Conservation (phyloP, 305 asterid genomes). For the Andrographis paniculata region DNA sequence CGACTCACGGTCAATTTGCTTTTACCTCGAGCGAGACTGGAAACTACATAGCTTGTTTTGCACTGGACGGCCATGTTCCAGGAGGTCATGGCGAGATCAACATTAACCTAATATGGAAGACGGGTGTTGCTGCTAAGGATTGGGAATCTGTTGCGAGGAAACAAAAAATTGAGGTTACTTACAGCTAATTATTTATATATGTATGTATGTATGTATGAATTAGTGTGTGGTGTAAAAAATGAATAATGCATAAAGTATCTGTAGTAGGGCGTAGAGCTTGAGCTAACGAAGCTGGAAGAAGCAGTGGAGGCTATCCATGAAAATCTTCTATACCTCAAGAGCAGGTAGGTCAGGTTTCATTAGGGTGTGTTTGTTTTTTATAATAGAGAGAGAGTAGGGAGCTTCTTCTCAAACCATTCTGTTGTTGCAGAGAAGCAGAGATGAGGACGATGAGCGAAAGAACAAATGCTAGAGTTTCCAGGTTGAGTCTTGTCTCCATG, state of each 20-base stretch:
- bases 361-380: not conserved
- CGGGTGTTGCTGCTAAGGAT: slow-evolving; percentile 83
- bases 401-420: not conserved
- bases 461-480: slow-evolving; percentile 66
- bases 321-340: slow-evolving; percentile 34
- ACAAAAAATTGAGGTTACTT: slow-evolving; percentile 51
- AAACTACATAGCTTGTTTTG: slow-evolving; percentile 75
- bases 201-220: not conserved
- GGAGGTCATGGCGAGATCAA: slow-evolving; percentile 42
- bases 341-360: slow-evolving; percentile 22
- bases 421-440: slow-evolving; percentile 60
- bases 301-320: slow-evolving; percentile 52
- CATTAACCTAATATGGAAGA: slow-evolving; percentile 78
- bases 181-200: not conserved
- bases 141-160: slow-evolving; percentile 50
- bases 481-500: slow-evolving; percentile 69
- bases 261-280: slow-evolving; percentile 67
- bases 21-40: slow-evolving; percentile 84
- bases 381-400: not conserved
- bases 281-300: slow-evolving; percentile 54
- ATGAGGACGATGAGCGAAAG: slow-evolving; percentile 57
- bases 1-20: slow-evolving; percentile 78
- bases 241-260: slow-evolving; percentile 4
- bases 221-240: not conserved
- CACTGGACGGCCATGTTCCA: slow-evolving; percentile 39